Evolutionary conservation across 306 rosid genomes (phyloP), one percentile per base, ranked within the genome.

Genomic region (Dalbergia cochinchinensis): DNA sequence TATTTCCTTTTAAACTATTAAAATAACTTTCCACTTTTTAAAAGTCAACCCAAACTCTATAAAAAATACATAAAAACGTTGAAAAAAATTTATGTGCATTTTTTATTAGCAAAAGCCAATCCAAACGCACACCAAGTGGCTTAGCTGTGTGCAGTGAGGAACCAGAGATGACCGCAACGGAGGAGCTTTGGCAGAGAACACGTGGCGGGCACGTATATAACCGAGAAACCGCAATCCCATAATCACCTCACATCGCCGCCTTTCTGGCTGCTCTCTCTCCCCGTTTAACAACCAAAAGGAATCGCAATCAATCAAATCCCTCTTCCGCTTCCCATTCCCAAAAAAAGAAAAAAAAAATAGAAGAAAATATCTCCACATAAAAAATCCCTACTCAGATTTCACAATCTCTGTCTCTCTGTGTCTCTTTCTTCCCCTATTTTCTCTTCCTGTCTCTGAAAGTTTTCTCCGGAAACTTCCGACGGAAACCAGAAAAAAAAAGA

Each of bases 181-280:
- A 50, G 11, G 55, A 60, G 62, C 5, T 48, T 48, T 4, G 15
- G 15, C 33, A 58, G 15, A 14, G 41, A 58, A 71, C 85, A 83
- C 83, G 33, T 80, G 81, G 71, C 83, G 31, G 60, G 60, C 78
- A 18, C 65, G 41, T 45, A 60, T 22, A 47, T 59, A 75, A 45
- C 5, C 8, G 42, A 73, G 37, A 61, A 82, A 48, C 50, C 44
- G 78, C 78, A 72, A 65, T 77, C 81, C 76, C 76, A 2, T 37
- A 80, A 83, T 88, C 58, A 53, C 85, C 82, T 68, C 85, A 4
- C 58, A 37, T 80, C 79, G 91, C 92, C 91, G 92, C 91, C 91
- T 80, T 89, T 83, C 61, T 51, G 83, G 81, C 65, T 41, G 31
- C 19, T 0, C 1, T 0, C 11, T 44, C 3, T 14, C 15, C 2